These are phyloP conservation scores for Elongisporangium prolatum DNA, from an alignment of 352 stramenopile species.

Conservation along the genomic window DNA sequence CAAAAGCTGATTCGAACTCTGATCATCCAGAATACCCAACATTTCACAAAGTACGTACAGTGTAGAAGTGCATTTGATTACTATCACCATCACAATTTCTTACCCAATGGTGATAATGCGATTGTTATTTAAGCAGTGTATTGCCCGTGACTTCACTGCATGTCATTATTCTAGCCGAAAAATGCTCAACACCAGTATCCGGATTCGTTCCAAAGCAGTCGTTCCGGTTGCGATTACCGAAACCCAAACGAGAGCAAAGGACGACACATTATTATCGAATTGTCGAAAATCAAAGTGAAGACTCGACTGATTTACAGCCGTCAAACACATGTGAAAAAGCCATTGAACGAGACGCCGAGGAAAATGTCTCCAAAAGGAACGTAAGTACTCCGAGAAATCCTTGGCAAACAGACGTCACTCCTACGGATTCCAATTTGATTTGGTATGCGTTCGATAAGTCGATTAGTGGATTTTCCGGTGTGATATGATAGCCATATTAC, in stretches of 20 bases:
- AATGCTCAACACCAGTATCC: conserved; percentile 19
- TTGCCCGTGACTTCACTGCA: conserved; percentile 46
- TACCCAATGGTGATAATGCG: conserved; percentile 1
- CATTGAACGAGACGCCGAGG: not conserved
- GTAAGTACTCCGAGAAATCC: conserved; percentile 14
- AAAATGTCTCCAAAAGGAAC: not conserved
- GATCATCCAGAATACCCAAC: conserved; percentile 21
- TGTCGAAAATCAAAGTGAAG: not conserved
- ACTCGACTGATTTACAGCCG: not conserved
- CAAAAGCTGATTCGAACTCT: conserved; percentile 63
- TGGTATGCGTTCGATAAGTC: conserved; percentile 46
- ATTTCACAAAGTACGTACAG: conserved; percentile 8
- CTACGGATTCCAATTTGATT: conserved; percentile 13
- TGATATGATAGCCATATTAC: conserved; percentile 5
- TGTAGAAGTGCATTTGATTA: not conserved
- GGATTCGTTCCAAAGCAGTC: conserved; percentile 62
- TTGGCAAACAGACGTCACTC: not conserved
- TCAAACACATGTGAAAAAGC: not conserved
- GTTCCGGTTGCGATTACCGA: conserved; percentile 51
- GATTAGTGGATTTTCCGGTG: conserved; percentile 31
- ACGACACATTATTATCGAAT: conserved; percentile 6
- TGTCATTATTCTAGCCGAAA: conserved; percentile 39
- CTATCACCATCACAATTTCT: not conserved
- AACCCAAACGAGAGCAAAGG: conserved; percentile 10
- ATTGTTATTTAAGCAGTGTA: conserved; percentile 15